Percentiles rank a stretch among this genome's conserved stretches.
Conservation (phyloP, 805 yeast genomes). For the Suhomyces vadensis region DNA sequence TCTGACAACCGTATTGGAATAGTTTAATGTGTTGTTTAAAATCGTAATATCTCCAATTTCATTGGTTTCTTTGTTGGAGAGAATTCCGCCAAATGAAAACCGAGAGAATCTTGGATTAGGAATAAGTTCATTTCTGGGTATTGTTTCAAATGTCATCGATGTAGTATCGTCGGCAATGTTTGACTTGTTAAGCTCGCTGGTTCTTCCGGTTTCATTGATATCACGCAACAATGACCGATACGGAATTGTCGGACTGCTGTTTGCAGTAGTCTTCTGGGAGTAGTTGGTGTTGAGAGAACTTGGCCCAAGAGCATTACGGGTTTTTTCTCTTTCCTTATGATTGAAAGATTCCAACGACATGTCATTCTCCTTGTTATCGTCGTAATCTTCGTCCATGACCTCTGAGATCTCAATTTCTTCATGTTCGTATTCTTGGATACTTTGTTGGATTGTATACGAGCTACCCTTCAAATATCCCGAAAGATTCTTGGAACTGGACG, state of each 20-base stretch:
- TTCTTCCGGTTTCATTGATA: conserved; percentile 17
- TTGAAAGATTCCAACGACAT: conserved; percentile 17
- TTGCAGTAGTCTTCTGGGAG: background rate
- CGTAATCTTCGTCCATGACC: conserved; percentile 6
- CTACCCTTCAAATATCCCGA: conserved; percentile 15
- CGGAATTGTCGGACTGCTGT: conserved; percentile 4
- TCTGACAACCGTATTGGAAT: conserved; percentile 22
- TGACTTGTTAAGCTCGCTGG: background rate
- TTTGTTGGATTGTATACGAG: background rate
- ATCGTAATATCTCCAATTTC: conserved; percentile 14
- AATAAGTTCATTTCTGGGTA: conserved; percentile 21
- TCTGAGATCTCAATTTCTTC: background rate
- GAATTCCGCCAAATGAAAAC: conserved; percentile 42
- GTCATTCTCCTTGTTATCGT: conserved; percentile 17
- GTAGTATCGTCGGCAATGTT: conserved; percentile 10
- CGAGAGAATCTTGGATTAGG: conserved; percentile 47
- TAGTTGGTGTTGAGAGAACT: background rate
- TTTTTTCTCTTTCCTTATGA: conserved; percentile 13
- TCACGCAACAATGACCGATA: conserved; percentile 23
- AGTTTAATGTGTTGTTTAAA: conserved; percentile 12
- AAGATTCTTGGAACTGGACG: conserved; percentile 39
- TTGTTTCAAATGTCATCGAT: conserved; percentile 7
- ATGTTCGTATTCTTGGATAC: conserved; percentile 1
- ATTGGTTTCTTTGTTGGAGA: conserved; percentile 9
- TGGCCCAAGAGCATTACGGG: background rate